Evolutionary conservation across 805 yeast species (phyloP).

Genomic region (Candida lessepsii): DNA sequence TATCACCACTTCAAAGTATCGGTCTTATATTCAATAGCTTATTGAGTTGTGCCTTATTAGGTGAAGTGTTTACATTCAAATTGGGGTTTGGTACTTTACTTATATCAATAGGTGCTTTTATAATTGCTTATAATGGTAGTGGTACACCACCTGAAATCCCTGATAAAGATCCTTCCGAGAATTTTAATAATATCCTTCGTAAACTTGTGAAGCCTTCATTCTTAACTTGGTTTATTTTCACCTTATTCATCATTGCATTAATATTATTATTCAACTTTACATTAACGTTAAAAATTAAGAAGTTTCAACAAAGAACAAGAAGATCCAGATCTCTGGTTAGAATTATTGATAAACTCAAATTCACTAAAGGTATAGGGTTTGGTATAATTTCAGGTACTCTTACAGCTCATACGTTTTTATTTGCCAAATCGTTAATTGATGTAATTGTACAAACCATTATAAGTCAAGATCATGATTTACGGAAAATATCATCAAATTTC

Average conservation of each 20-base stretch:
- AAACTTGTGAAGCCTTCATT: constrained; percentile 44
- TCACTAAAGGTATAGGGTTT: constrained; percentile 56
- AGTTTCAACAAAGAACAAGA: constrained; percentile 10
- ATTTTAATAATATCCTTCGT: constrained; percentile 41
- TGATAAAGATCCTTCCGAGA: constrained; percentile 19
- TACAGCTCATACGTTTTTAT: constrained; percentile 79
- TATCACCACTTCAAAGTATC: constrained; percentile 81
- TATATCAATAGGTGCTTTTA: constrained; percentile 70
- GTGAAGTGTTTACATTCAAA: constrained; percentile 61
- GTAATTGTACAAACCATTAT: constrained; percentile 50
- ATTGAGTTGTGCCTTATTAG: constrained; percentile 59
- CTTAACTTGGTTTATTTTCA: constrained; percentile 52
- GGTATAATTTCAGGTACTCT: constrained; percentile 74
- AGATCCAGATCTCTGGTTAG: constrained; percentile 11
- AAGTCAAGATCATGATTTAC: constrained; percentile 23
- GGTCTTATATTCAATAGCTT: constrained; percentile 86
- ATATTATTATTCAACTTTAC: constrained; percentile 24
- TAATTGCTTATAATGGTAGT: constrained; percentile 72
- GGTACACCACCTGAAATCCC: constrained; percentile 28
- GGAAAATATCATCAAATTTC: constrained; percentile 20
- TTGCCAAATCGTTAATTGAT: constrained; percentile 84
- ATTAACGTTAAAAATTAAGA: constrained; percentile 14
- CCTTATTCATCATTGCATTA: constrained; percentile 28
- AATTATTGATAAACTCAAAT: constrained; percentile 22
- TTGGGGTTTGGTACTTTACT: constrained; percentile 65